Evolutionary conservation across 2,329 filamentous ascomycete genomes (phyloP).

Genomic region (Xylaria sp.): DNA sequence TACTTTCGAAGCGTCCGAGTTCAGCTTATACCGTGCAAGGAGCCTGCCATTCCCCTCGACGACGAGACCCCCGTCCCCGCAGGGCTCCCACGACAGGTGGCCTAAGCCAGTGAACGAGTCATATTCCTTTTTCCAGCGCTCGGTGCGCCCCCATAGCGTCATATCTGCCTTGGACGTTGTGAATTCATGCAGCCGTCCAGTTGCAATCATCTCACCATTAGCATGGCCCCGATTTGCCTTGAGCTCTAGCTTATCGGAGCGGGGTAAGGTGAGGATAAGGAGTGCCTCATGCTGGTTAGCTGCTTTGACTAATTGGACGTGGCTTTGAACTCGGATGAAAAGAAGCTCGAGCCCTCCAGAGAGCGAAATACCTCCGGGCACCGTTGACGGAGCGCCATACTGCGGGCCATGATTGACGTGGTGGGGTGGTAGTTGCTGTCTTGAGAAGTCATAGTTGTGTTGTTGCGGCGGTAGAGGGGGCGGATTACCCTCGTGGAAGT

Average conservation of each 20-base stretch:
- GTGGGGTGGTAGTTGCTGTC: neutral
- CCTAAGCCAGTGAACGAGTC: neutral
- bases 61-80: neutral
- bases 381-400: neutral
- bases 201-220: neutral
- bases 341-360: neutral
- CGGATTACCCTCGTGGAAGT: too few relatives aligned
- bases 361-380: neutral
- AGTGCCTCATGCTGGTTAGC: neutral
- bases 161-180: constrained; percentile 7
- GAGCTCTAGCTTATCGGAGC: neutral
- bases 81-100: constrained; percentile 1
- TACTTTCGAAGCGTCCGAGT: neutral
- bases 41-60: neutral
- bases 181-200: neutral
- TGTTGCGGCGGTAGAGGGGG: too few relatives aligned
- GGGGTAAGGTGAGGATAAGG: neutral
- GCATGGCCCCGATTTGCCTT: neutral
- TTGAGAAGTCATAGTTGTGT: too few relatives aligned
- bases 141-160: constrained; percentile 6
- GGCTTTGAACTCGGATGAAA: neutral
- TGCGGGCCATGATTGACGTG: neutral
- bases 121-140: constrained; percentile 10
- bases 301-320: neutral
- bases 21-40: neutral